Evolutionary conservation across 106 monocot species (phyloP), one percentile per base, ranked within the genome.

Genomic region (Acorus calamus): DNA sequence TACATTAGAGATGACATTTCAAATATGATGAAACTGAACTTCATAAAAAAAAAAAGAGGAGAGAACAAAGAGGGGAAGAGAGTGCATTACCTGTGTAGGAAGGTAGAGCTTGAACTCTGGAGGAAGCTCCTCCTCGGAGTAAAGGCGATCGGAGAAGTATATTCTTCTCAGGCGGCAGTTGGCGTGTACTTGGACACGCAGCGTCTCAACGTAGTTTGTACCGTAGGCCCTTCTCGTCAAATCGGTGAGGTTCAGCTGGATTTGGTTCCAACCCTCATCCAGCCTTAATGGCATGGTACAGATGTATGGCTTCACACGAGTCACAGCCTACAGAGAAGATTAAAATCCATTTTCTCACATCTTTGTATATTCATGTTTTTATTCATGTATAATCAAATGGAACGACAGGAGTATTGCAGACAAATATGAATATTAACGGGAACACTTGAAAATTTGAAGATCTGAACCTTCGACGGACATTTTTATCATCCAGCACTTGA

Each of bases 81-180:
- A 28, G 28, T 28, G 28, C 28, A 28, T 77, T 69, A 82, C 90
- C 85, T 88, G 98, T 67, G 81, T 77, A 42, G 98, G 98, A 59
- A 98, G 98, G 76, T 98, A 98, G 7, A 98, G 73, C 44, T 92
- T 98, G 64, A 98, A 98, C 59, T 98, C 98, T 6, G 85, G 98
- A 0, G 98, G 98, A 4, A 98, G 92, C 74, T 98, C 92, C 63
- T 98, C 98, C 60, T 98, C 98, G 4, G 92, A 88, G 64, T 98
- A 98, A 14, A 88, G 80, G 5, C 98, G 82, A 60, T 98, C 92
- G 11, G 98, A 88, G 67, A 98, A 98, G 68, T 86, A 98, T 56
- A 98, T 83, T 69, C 96, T 80, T 68, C 96, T 84, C 52, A 98
- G 76, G 44, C 98, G 73, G 68, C 98, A 98, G 68, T 92, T 98